Conservation (phyloP, 1,139 yeast species). For the Arxiozyma slooffiae region DNA sequence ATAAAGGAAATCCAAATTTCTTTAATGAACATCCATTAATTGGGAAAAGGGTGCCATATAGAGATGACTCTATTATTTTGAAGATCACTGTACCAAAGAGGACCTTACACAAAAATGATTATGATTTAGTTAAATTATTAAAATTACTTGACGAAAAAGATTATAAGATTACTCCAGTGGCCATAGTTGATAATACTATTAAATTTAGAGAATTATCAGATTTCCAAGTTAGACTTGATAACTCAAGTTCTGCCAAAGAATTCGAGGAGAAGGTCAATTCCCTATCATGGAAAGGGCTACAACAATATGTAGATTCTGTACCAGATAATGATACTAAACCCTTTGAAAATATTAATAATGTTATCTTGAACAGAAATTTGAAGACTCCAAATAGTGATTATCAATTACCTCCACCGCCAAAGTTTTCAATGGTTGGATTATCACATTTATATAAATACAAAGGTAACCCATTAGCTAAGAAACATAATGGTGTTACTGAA, state of each 20-base stretch:
- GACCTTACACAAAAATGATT: constrained; percentile 39
- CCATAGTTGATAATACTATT: constrained; percentile 59
- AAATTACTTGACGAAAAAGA: constrained; percentile 23
- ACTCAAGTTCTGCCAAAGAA: constrained; percentile 41
- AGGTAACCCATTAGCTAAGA: constrained; percentile 45
- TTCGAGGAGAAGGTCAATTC: constrained; percentile 31
- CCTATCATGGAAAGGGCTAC: constrained; percentile 25
- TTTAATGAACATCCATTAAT: constrained; percentile 69
- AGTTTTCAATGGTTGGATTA: constrained; percentile 62
- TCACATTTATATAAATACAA: constrained; percentile 67
- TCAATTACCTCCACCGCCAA: constrained; percentile 79
- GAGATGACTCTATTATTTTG: constrained; percentile 52
- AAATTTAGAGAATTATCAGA: constrained; percentile 83
- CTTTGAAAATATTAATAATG: constrained; percentile 23
- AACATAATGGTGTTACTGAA: constrained; percentile 38
- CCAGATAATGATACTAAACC: constrained; percentile 32
- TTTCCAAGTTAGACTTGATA: constrained; percentile 62
- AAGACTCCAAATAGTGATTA: constrained; percentile 36
- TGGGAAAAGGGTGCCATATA: constrained; percentile 38
- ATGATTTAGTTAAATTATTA: constrained; percentile 47
- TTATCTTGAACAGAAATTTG: constrained; percentile 29
- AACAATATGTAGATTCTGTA: constrained; percentile 38
- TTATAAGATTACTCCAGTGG: constrained; percentile 49
- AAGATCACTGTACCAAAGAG: constrained; percentile 63
- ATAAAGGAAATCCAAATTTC: constrained; percentile 12